Evolutionary conservation across 768 basidiomycete genomes (phyloP).

Genomic region (Panus rudis): DNA sequence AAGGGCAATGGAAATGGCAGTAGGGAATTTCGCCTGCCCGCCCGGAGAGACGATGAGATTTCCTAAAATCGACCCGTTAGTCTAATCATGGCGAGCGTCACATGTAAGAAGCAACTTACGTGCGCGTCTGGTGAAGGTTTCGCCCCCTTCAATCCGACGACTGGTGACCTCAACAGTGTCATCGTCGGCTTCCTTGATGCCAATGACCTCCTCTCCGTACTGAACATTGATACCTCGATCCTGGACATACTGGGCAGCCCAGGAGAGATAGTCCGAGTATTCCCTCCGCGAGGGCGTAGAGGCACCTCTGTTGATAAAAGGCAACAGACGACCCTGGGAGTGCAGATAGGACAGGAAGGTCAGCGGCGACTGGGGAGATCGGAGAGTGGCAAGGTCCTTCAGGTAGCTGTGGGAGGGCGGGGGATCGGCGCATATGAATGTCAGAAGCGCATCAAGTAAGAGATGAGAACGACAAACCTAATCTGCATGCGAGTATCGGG

Average conservation of each 20-base stretch:
- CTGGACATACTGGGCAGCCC: conserved; percentile 42
- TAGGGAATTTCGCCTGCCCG: conserved; percentile 38
- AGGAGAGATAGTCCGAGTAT: conserved; percentile 46
- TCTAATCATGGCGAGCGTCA: conserved; percentile 1
- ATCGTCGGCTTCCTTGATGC: conserved; percentile 25
- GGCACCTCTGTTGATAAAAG: conserved; percentile 48
- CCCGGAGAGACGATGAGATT: conserved; percentile 48
- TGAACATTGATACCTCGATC: conserved; percentile 34
- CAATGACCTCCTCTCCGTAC: conserved; percentile 42
- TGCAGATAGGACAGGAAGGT: conserved; percentile 50
- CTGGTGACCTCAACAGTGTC: conserved; percentile 34
- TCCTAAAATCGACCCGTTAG: conserved; percentile 20
- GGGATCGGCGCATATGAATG: no score
- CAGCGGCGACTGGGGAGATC: conserved; percentile 41
- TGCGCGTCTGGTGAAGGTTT: conserved; percentile 26
- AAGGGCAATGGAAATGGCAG: conserved; percentile 24
- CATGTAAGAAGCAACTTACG: conserved; percentile 26
- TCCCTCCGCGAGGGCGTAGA: conserved; percentile 46
- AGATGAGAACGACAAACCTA: no score
- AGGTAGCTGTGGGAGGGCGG: no score
- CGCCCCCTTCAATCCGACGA: conserved; percentile 29
- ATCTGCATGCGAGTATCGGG: no score
- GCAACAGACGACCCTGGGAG: conserved; percentile 38
- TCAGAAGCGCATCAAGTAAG: no score
- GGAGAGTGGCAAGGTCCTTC: no score